Conservation (phyloP, 2,329 filamentous ascomycete species). For the Phaeosphaeriaceae sp. region DNA sequence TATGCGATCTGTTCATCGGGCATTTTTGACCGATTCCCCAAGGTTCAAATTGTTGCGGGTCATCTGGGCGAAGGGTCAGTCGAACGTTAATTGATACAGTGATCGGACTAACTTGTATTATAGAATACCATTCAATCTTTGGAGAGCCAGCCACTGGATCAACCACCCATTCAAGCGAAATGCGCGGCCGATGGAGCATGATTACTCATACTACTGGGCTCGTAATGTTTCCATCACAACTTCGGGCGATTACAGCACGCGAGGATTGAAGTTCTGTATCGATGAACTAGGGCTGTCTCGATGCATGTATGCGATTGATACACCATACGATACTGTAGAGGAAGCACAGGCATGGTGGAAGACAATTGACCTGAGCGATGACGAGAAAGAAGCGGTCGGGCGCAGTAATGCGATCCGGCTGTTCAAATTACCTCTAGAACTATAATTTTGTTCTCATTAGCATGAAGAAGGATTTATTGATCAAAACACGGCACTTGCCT, state of each 20-base stretch:
- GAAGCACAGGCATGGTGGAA: slow-evolving; percentile 41
- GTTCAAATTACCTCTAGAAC: slow-evolving; percentile 33
- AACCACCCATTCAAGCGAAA: slow-evolving; percentile 53
- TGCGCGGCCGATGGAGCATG: slow-evolving; percentile 47
- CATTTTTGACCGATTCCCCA: slow-evolving; percentile 52
- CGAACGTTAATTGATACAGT: neutral
- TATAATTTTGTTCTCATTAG: neutral
- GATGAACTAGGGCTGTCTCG: slow-evolving; percentile 49
- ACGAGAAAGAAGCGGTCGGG: slow-evolving; percentile 35
- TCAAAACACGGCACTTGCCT: neutral
- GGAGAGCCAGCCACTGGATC: slow-evolving; percentile 52
- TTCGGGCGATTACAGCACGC: slow-evolving; percentile 52
- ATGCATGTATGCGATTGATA: slow-evolving; percentile 45
- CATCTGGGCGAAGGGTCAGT: slow-evolving; percentile 52
- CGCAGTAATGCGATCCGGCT: slow-evolving; percentile 34
- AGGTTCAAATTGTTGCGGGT: slow-evolving; percentile 52
- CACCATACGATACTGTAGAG: slow-evolving; percentile 29
- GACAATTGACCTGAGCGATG: slow-evolving; percentile 29
- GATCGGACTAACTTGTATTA: slow-evolving; percentile 2
- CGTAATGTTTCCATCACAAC: slow-evolving; percentile 54
- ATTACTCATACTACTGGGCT: slow-evolving; percentile 49
- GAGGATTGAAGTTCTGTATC: slow-evolving; percentile 52
- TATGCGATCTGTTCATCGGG: slow-evolving; percentile 55
- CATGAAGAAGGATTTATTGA: neutral
- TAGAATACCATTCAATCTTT: slow-evolving; percentile 55